These are phyloP conservation scores for Exophiala sp. DNA, from an alignment of 2,329 filamentous ascomycete genomes.

Conservation along the genomic window DNA sequence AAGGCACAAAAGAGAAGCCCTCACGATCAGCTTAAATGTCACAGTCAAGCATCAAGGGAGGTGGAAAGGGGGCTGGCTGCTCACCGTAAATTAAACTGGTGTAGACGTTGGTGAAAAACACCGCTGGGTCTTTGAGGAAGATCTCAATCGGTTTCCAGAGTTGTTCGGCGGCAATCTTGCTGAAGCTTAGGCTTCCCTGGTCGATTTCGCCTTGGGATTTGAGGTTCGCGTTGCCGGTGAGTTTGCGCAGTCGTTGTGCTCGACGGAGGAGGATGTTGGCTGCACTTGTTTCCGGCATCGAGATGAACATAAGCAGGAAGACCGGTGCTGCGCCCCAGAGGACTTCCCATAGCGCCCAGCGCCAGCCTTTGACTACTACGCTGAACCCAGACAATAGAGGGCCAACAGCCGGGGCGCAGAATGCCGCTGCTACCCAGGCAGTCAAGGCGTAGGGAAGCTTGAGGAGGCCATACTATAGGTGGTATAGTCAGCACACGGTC, in stretches of 20 bases:
- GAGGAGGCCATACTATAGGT: conserved; percentile 44
- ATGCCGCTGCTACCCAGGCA: conserved; percentile 49
- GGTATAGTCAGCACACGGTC: conserved; percentile 3
- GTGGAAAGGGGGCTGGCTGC: too few relatives aligned
- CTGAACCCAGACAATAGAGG: conserved; percentile 56
- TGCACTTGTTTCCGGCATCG: conserved; percentile 59
- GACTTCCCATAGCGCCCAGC: conserved; percentile 56
- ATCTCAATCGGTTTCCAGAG: conserved; percentile 57
- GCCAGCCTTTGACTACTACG: conserved; percentile 53
- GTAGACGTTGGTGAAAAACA: conserved; percentile 58
- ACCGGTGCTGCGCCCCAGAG: conserved; percentile 56
- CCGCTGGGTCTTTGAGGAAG: conserved; percentile 55
- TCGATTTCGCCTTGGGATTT: conserved; percentile 60
- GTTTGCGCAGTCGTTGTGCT: conserved; percentile 55
- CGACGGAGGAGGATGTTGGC: conserved; percentile 57
- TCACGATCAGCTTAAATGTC: background rate
- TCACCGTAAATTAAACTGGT: conserved; percentile 50
- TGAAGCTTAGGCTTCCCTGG: conserved; percentile 48
- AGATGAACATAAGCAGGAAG: conserved; percentile 56
- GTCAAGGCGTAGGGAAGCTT: conserved; percentile 55
- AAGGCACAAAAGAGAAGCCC: too few relatives aligned
- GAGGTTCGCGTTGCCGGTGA: conserved; percentile 53
- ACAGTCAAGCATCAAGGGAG: too few relatives aligned
- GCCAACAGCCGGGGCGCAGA: conserved; percentile 29
- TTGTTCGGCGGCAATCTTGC: conserved; percentile 47